Evolutionary conservation across 352 stramenopile species (phyloP).

Genomic region (Phytopythium litorale): DNA sequence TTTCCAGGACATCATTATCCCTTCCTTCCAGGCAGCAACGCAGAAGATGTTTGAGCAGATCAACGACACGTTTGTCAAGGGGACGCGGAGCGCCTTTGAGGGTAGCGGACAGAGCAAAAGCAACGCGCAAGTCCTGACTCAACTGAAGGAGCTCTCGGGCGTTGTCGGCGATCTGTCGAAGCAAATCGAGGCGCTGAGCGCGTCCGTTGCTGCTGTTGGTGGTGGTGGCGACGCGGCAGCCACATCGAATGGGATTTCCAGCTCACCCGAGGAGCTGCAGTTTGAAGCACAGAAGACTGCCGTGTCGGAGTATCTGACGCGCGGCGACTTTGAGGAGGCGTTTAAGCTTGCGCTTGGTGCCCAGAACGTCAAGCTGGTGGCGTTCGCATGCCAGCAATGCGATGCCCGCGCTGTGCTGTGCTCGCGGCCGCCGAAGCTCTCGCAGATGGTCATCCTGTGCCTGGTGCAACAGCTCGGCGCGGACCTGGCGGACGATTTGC

Average conservation of each 20-base stretch:
- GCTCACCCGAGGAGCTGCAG: constrained; percentile 45
- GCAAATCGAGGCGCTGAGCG: constrained; percentile 58
- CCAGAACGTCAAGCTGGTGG: constrained; percentile 70
- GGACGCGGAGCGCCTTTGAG: constrained; percentile 58
- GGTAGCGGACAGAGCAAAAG: constrained; percentile 46
- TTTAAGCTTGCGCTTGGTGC: constrained; percentile 80
- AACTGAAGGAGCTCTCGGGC: constrained; percentile 64
- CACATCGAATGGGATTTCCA: constrained; percentile 8
- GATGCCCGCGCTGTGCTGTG: constrained; percentile 62
- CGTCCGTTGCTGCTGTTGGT: constrained; percentile 21
- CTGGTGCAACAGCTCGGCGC: constrained; percentile 81
- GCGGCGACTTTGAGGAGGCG: constrained; percentile 68
- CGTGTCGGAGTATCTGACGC: constrained; percentile 42
- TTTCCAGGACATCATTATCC: constrained; percentile 85
- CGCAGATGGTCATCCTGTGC: constrained; percentile 83
- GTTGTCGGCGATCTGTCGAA: constrained; percentile 53
- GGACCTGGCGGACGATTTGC: constrained; percentile 56
- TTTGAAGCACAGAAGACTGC: constrained; percentile 58
- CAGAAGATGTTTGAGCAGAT: constrained; percentile 91
- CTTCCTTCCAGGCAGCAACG: constrained; percentile 81
- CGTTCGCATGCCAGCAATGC: constrained; percentile 64
- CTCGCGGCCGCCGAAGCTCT: constrained; percentile 63
- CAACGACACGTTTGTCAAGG: constrained; percentile 77
- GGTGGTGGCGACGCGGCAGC: constrained; percentile 11
- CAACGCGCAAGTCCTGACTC: constrained; percentile 52